Percentiles rank a stretch among this genome's conserved stretches.
These are phyloP conservation scores for Pyrenochaeta sp. DNA, from an alignment of 2,329 filamentous ascomycete genomes.

Conservation along the genomic window DNA sequence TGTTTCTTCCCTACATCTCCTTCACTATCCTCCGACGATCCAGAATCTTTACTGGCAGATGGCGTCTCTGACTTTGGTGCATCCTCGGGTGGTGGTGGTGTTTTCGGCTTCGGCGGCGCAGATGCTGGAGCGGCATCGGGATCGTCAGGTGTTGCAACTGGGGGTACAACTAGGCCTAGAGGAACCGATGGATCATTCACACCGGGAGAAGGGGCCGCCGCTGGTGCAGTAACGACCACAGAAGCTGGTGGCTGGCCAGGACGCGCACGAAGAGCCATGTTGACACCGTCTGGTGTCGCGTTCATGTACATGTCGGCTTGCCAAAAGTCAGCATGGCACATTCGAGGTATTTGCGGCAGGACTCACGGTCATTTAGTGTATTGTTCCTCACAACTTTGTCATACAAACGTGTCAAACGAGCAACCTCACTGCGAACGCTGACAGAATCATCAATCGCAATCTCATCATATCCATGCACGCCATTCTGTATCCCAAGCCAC, in stretches of 20 bases:
- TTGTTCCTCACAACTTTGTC: slow-evolving; percentile 29
- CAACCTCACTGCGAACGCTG: slow-evolving; percentile 24
- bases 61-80: background rate
- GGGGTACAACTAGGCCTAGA: slow-evolving; percentile 10
- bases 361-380: slow-evolving; percentile 31
- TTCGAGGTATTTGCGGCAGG: background rate
- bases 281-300: slow-evolving; percentile 9
- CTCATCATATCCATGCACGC: slow-evolving; percentile 55
- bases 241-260: slow-evolving; percentile 7
- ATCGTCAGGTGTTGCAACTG: slow-evolving; percentile 18
- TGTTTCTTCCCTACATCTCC: no score
- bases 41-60: background rate
- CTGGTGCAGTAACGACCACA: background rate
- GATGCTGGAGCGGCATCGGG: slow-evolving; percentile 26
- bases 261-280: slow-evolving; percentile 12
- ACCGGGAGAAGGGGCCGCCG: slow-evolving; percentile 3
- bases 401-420: slow-evolving; percentile 24
- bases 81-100: slow-evolving; percentile 1
- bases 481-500: slow-evolving; percentile 54
- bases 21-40: background rate
- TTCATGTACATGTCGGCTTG: slow-evolving; percentile 17
- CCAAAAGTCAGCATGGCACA: background rate
- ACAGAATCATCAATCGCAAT: slow-evolving; percentile 51
- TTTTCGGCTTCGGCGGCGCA: slow-evolving; percentile 20
- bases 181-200: slow-evolving; percentile 16